phyloP scores from a whole-genome alignment of 495 filamentous ascomycete species.

The Penicillium angulare region DNA sequence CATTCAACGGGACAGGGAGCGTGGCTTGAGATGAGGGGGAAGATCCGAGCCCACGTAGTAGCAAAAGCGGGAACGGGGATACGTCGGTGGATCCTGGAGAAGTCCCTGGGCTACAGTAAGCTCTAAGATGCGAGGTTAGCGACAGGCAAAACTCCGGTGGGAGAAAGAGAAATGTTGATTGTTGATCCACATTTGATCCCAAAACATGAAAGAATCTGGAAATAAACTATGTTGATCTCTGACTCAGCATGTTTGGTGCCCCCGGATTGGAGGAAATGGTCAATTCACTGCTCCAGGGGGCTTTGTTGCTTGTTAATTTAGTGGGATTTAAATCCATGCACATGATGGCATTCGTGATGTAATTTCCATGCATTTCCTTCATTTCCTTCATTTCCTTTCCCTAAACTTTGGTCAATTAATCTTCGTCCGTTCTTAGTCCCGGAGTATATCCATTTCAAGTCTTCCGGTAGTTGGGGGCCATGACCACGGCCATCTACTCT shows the following conservation, averaged over 20 bases:
- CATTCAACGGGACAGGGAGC: background rate
- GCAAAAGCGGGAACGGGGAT: background rate
- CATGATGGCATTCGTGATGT: background rate
- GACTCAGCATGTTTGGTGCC: background rate
- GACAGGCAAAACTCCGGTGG: conserved; percentile 7
- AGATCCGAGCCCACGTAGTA: conserved; percentile 19
- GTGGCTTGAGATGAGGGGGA: conserved; percentile 15
- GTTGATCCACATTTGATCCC: background rate
- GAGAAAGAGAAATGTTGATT: background rate
- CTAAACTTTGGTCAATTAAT: background rate
- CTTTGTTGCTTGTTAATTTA: no score
- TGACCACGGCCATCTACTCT: no score
- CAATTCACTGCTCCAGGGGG: no score
- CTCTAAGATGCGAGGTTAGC: background rate
- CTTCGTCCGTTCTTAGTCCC: background rate
- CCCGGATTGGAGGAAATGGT: background rate
- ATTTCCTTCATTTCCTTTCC: background rate
- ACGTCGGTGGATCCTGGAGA: background rate
- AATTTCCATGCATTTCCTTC: no score
- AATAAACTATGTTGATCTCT: background rate
- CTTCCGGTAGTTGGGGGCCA: background rate
- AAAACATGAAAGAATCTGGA: background rate
- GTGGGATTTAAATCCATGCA: background rate
- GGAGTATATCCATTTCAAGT: conserved; percentile 6
- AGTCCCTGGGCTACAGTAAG: background rate